Base-by-base conservation (phyloP, 1,284 basidiomycete species). In the Cryptococcus amylolentus region DNA sequence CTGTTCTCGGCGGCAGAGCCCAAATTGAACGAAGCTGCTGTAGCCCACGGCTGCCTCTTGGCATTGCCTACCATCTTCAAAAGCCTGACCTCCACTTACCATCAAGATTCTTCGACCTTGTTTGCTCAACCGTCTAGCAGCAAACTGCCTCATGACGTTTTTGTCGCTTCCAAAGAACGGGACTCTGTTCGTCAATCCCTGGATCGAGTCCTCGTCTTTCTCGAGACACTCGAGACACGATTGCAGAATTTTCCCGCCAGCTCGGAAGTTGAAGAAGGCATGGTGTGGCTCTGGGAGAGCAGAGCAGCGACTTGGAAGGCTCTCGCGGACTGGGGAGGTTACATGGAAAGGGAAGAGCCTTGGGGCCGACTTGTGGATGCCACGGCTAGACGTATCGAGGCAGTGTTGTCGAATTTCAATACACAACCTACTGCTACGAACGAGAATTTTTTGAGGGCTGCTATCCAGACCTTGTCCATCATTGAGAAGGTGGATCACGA, bases 261-360 rank as follows among this genome's bases (percentile, higher is more conserved):
- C 43, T 49, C 12, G 35, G 20, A 23, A 28, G 31, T 8, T 23
- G 20, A 23, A 12, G n/a, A 26, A 10, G 47, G 38, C n/a, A 35
- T 35, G 63, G 49, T 52, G 49, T 51, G 48, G 49, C 35, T 50
- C 14, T 68, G 62, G 64, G 23, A 49, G 7, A 55, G 69, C 2
- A 61, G 64, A 9, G 27, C 40, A 0, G 46, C 27, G 1, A 35
- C 73, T 0, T 77, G 75, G 75, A 45, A 53, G 12, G 58, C 56
- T 0, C 48, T 77, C 4, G 51, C 61, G 16, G 38, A 37, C 3
- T 77, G 75, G 75, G 73, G 73, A 26, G 73, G 73, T 23, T 77
- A 75, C 51, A 63, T 75, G 48, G 75, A 75, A 58, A 56, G 64
- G 13, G 72, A 77, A 41, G 55, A 38, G 2, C 47, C 41, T 0